Base-by-base conservation (phyloP, 106 monocot species). In the Alisma plantagoaquatica region DNA sequence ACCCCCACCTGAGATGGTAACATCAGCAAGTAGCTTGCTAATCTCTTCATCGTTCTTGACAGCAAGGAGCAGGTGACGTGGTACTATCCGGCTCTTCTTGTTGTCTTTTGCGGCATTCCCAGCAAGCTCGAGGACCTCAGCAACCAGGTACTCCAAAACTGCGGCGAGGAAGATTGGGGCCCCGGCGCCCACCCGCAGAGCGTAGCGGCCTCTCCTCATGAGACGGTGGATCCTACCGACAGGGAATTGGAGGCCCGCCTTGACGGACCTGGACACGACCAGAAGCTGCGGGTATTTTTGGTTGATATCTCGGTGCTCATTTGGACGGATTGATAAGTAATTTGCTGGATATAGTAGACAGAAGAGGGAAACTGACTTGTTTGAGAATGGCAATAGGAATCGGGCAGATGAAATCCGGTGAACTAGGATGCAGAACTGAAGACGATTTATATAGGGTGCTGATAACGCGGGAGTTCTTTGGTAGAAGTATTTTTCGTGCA, bases 1-100 rank as follows among this genome's bases (percentile, higher is more conserved):
- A 11, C 80, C 80, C 0, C 80, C 74, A 17, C 63, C 70, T 17
- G 80, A 70, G 21, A 80, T 80, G 46, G 80, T 80, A 1, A 81
- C 75, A 1, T 71, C 31, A 0, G 70, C 67, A n/a, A 81, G 60
- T 27, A 81, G 63, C 64, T 81, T 81, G 21, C 63, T 54, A n/a
- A 81, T 63, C 63, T 81, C 80, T 60, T 81, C 80, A 26, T 81
- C 80, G 55, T 81, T 81, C 43, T 75, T 62, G 6, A 81, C 63
- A 0, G 80, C 80, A 32, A 75, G 38, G 25, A 71, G 80, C 30
- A 75, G 62, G 64, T 81, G 80, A n/a, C 80, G 31, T 1, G 80
- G 80, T 26, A 80, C 70, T 0, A 80, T 75, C 54, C 80, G 53
- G 21, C 51, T 72, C 71, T 81, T 81, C 72, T 81, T 75, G 68